Evolutionary conservation across 805 yeast genomes (phyloP).

Genomic region (Wickerhamiella brachini): DNA sequence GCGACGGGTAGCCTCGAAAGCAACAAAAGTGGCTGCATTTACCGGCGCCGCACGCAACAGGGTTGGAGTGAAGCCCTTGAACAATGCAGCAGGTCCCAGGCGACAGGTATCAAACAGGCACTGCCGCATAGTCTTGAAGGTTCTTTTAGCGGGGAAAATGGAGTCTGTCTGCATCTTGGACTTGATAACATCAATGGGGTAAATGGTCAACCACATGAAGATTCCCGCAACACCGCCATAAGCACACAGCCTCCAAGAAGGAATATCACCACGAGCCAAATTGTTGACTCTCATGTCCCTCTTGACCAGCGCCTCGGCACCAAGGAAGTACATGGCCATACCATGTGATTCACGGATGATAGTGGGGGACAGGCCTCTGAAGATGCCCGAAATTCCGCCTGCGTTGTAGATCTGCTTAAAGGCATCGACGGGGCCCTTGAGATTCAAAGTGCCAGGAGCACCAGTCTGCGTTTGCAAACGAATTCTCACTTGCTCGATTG

Average conservation of each 20-base stretch:
- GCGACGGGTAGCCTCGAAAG: slow-evolving; percentile 71
- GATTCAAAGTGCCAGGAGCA: slow-evolving; percentile 28
- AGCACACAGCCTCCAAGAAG: slow-evolving; percentile 73
- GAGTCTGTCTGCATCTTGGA: slow-evolving; percentile 75
- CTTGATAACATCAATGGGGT: slow-evolving; percentile 86
- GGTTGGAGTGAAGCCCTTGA: slow-evolving; percentile 86
- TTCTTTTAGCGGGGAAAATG: slow-evolving; percentile 42
- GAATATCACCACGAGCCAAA: slow-evolving; percentile 53
- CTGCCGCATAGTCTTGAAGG: slow-evolving; percentile 41
- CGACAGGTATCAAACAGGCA: slow-evolving; percentile 44
- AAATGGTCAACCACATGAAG: slow-evolving; percentile 69
- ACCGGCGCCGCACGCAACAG: slow-evolving; percentile 96
- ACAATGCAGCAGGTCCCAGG: slow-evolving; percentile 40
- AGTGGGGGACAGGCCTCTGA: slow-evolving; percentile 75
- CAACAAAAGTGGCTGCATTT: slow-evolving; percentile 91
- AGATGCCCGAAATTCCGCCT: slow-evolving; percentile 49
- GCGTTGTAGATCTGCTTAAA: slow-evolving; percentile 40
- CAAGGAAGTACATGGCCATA: slow-evolving; percentile 69
- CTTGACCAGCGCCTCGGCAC: slow-evolving; percentile 79
- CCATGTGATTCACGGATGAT: slow-evolving; percentile 76
- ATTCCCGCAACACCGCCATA: slow-evolving; percentile 91
- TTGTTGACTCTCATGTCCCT: slow-evolving; percentile 38
- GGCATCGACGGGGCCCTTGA: slow-evolving; percentile 64
- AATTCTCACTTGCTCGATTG: slow-evolving; percentile 91
- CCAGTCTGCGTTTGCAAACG: slow-evolving; percentile 76